Conservation (phyloP, 257 asterid genomes). For the Fraxinus pennsylvanica region DNA sequence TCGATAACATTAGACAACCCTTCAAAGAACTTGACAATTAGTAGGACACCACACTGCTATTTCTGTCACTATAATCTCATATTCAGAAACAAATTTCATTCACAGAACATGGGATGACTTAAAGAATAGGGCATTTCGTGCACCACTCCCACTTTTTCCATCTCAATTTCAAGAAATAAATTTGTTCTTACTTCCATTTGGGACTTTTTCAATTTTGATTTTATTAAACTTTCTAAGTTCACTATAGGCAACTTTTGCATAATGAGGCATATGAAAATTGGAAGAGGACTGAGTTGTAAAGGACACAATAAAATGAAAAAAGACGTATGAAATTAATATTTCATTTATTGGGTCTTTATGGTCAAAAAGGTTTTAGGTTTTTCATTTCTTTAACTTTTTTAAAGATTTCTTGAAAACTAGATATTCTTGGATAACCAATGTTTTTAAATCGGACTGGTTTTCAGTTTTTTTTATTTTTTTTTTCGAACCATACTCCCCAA, state of each 20-base stretch:
- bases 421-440: background rate
- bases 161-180: background rate
- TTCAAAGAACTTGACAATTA: background rate
- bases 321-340: background rate
- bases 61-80: background rate
- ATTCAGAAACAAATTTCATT: constrained; percentile 21
- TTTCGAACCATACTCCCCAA: background rate
- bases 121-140: constrained; percentile 21
- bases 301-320: background rate
- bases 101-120: constrained; percentile 45
- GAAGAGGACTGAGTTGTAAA: background rate
- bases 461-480: no score
- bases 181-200: background rate
- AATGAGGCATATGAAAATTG: background rate
- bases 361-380: background rate
- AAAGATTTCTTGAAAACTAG: no score
- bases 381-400: background rate
- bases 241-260: background rate
- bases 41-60: background rate
- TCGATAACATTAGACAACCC: background rate
- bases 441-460: background rate
- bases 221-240: background rate
- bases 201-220: background rate
- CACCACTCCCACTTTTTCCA: constrained; percentile 9
- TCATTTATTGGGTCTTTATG: background rate